These are phyloP conservation scores for Incumbomyces lentus DNA, from an alignment of 2,329 filamentous ascomycete genomes.

Conservation along the genomic window DNA sequence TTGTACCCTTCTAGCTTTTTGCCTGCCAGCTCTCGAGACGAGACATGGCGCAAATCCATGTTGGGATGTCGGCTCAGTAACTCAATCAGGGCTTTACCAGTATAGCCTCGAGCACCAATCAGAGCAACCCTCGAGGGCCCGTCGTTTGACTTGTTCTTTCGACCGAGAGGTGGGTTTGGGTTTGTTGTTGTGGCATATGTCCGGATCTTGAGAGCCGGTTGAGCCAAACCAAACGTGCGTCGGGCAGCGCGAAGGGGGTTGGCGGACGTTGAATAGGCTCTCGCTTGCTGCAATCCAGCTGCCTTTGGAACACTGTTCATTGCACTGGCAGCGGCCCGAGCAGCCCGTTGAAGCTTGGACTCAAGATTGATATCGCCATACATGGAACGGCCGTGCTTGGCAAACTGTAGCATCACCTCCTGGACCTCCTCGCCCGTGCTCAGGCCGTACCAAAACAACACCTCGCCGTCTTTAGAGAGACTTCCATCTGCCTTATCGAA, in stretches of 20 bases:
- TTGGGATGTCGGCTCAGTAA: constrained; percentile 79
- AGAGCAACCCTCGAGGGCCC: constrained; percentile 70
- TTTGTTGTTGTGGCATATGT: constrained; percentile 50
- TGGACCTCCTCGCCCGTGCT: constrained; percentile 72
- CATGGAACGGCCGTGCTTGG: constrained; percentile 71
- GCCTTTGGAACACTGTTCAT: constrained; percentile 36
- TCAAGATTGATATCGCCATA: constrained; percentile 83
- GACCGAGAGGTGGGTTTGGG: constrained; percentile 80
- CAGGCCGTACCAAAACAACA: constrained; percentile 93
- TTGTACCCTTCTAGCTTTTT: constrained; percentile 80
- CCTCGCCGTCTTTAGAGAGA: constrained; percentile 71
- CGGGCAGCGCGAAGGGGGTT: constrained; percentile 29
- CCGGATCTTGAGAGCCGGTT: constrained; percentile 26
- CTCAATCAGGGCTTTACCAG: constrained; percentile 78
- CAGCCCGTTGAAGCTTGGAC: constrained; percentile 69
- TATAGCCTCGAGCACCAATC: constrained; percentile 88
- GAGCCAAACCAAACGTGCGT: constrained; percentile 20
- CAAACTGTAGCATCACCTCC: constrained; percentile 75
- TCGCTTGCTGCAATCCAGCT: constrained; percentile 48
- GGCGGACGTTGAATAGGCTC: constrained; percentile 54
- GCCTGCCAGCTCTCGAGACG: constrained; percentile 81
- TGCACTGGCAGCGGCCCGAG: constrained; percentile 53
- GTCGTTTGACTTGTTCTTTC: constrained; percentile 76
- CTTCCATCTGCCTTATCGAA: constrained; percentile 94
- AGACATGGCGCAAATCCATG: constrained; percentile 84